Conservation (phyloP, 805 yeast species). For the Zygoascus tannicola region DNA sequence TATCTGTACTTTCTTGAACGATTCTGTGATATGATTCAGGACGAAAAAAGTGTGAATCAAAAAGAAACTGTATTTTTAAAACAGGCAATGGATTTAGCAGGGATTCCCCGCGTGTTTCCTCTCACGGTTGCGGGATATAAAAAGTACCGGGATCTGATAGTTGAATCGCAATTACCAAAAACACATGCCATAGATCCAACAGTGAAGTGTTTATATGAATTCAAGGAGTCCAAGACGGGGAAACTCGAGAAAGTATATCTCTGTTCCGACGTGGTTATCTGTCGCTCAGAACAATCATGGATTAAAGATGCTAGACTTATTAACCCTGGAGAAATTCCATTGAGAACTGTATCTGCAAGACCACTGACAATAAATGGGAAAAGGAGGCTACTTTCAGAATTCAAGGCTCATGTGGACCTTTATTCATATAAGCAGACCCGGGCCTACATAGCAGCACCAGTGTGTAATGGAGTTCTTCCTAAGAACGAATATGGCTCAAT, state of each 20-base stretch:
- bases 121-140: neutral
- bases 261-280: neutral
- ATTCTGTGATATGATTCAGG: neutral
- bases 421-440: slow-evolving; percentile 68
- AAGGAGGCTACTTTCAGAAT: neutral
- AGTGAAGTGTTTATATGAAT: neutral
- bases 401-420: slow-evolving; percentile 23
- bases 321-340: neutral
- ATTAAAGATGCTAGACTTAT: neutral
- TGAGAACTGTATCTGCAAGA: neutral
- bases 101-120: neutral
- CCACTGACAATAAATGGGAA: neutral
- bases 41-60: neutral
- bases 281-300: slow-evolving; percentile 1
- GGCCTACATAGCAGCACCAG: slow-evolving; percentile 47
- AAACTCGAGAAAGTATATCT: neutral
- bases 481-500: slow-evolving; percentile 68
- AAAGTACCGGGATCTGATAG: neutral
- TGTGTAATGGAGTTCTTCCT: slow-evolving; percentile 49
- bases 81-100: neutral
- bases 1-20: neutral
- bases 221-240: neutral
- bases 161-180: neutral
- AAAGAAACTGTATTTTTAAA: neutral
- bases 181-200: neutral